A percentile compares a stretch with the other conserved stretches of the same genome.
Evolutionary conservation across 768 basidiomycete species (phyloP).

Genomic region (Lentinus brumalis): DNA sequence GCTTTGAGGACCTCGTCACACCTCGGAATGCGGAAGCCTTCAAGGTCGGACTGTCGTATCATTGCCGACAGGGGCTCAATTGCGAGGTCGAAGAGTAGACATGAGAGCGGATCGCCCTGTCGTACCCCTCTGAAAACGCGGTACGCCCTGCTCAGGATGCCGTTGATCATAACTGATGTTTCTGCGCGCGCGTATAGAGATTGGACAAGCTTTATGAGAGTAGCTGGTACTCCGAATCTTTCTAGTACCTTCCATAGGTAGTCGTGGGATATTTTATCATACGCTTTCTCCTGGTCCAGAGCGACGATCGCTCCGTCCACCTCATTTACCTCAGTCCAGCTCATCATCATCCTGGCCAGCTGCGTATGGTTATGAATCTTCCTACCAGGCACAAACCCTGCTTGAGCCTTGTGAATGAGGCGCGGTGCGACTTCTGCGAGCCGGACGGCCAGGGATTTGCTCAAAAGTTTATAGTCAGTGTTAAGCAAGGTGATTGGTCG

Average conservation of each 20-base stretch:
- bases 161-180: conserved; percentile 38
- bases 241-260: conserved; percentile 15
- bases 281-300: conserved; percentile 24
- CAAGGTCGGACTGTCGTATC: conserved; percentile 20
- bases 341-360: conserved; percentile 23
- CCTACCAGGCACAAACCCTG: conserved; percentile 39
- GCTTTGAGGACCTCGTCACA: conserved; percentile 10
- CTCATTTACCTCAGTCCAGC: conserved; percentile 9
- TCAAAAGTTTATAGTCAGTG: conserved; percentile 36
- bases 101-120: conserved; percentile 39
- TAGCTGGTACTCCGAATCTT: conserved; percentile 3
- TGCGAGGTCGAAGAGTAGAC: conserved; percentile 34
- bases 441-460: conserved; percentile 23
- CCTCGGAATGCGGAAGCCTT: conserved; percentile 23
- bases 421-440: conserved; percentile 12
- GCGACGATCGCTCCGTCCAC: conserved; percentile 13
- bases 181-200: conserved; percentile 32
- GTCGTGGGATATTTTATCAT: conserved; percentile 20
- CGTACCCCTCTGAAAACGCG: conserved; percentile 34
- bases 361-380: conserved; percentile 35
- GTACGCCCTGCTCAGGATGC: conserved; percentile 27
- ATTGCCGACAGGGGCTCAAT: conserved; percentile 33
- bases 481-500: conserved; percentile 30
- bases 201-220: conserved; percentile 28
- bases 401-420: conserved; percentile 39